phyloP scores from a whole-genome alignment of 208 protist species.

The Endotrypanum monterogeii region DNA sequence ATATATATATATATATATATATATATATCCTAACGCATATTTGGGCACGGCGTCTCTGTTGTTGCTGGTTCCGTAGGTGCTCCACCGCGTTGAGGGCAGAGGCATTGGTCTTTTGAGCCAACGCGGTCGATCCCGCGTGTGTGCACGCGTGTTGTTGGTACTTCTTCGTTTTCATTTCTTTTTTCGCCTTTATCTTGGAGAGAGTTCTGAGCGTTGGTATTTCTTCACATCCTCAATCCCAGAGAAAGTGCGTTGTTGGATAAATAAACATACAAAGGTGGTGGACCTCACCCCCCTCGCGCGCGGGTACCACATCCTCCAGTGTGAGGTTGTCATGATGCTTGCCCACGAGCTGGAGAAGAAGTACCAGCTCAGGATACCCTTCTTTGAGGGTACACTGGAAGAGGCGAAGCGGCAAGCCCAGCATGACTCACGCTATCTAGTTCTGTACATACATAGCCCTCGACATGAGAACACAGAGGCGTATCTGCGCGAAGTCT shows the following conservation, averaged over 20 bases:
- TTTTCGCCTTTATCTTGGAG: neutral
- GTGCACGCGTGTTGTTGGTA: neutral
- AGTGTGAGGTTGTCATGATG: neutral
- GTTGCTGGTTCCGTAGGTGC: neutral
- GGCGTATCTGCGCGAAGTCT: constrained; percentile 58
- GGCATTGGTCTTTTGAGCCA: neutral
- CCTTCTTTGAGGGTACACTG: constrained; percentile 60
- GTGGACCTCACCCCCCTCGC: neutral
- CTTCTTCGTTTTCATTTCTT: neutral
- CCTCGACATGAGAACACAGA: constrained; percentile 71
- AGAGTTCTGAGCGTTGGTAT: too few species aligned
- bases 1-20: too few species aligned
- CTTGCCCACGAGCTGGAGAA: constrained; percentile 36
- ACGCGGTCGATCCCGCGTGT: neutral
- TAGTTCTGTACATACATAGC: constrained; percentile 84
- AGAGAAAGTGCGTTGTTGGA: too few species aligned
- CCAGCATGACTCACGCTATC: constrained; percentile 43
- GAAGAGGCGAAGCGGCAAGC: constrained; percentile 60
- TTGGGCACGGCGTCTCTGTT: neutral
- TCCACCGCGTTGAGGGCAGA: neutral
- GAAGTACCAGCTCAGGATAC: constrained; percentile 51
- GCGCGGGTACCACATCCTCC: neutral
- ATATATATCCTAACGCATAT: neutral
- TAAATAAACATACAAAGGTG: neutral
- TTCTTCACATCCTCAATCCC: too few species aligned